phyloP scores from a whole-genome alignment of 441 rosid species.

The Theobroma grandiflorum region DNA sequence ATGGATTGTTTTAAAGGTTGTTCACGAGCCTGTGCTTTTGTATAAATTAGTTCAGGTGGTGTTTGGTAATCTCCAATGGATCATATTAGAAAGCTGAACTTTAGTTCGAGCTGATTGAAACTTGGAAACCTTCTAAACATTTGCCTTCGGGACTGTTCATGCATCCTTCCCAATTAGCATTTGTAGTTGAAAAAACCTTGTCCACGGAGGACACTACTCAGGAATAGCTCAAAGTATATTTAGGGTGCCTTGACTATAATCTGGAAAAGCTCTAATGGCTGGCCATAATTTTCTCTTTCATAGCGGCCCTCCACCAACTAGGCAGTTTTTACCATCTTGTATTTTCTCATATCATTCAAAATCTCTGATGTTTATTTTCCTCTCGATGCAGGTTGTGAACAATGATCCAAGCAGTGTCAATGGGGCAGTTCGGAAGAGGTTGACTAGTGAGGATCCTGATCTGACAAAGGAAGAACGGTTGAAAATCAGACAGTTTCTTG shows the following conservation, averaged over 20 bases:
- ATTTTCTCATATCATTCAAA: not conserved
- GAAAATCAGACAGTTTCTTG: conserved; percentile 64
- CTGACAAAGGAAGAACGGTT: conserved; percentile 63
- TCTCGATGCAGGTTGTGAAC: conserved; percentile 56
- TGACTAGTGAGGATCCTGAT: conserved; percentile 65
- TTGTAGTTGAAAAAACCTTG: not conserved
- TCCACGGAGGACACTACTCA: not conserved
- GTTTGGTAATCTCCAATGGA: not conserved
- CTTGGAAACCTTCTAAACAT: too few species aligned
- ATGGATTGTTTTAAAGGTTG: too few species aligned
- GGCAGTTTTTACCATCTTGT: not conserved
- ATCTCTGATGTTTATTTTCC: not conserved
- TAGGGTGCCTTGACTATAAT: not conserved
- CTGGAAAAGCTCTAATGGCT: not conserved
- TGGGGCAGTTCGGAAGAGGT: conserved; percentile 57
- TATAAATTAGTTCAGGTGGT: not conserved
- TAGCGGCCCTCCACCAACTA: not conserved
- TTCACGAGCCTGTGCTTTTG: not conserved
- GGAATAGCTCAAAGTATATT: not conserved
- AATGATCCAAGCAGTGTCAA: conserved; percentile 47
- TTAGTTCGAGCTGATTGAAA: not conserved
- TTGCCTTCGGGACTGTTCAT: not conserved
- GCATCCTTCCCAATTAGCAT: not conserved
- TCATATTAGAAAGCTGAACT: not conserved
- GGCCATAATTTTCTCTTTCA: not conserved